Base-by-base conservation (phyloP, 345 rosid genomes). In the Heritiera littoralis region DNA sequence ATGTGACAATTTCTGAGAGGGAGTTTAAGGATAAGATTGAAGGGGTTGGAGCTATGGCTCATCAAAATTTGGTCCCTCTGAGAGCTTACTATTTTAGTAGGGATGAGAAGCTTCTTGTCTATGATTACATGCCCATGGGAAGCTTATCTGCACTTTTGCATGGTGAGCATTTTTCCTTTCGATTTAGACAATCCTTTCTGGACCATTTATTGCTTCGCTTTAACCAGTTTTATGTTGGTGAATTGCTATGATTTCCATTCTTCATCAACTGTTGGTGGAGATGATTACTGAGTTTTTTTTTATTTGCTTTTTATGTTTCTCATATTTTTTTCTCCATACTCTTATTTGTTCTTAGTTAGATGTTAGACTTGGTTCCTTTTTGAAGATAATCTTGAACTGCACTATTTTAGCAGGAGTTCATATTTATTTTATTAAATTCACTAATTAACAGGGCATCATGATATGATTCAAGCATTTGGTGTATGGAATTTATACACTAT, bases 61-160 rank as follows among this genome's bases (percentile, higher is more conserved):
- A 97, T 79, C 90, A 92, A 80, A 89, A 88, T 81, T 87, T 97
- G 89, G 90, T 94, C 51, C 98, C 95, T 3, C 87, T 97, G 49
- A 87, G 94, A 80, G 98, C 99, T 80, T 94, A 90, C 82, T 96
- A 92, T 85, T 92, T 85, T 73, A 96, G 97, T 74, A 88, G 88
- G 54, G 99, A 97, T 71, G 99, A 97, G 88, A 97, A 97, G 88
- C 95, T 97, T 73, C 94, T 97, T 79, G 98, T 94, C 48, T 86
- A 87, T 83, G 98, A 97, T 89, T 97, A 90, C 91, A 90, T 97
- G 99, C 81, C 96, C 48, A 94, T 89, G 97, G 99, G 99, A 83
- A 97, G 99, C 89, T 87, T 97, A 79, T 97, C 99, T 71, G 98
- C 99, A 48, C 97, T 94, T 56, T 18, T 71, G 77, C 77, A 73